phyloP scores from a whole-genome alignment of 495 filamentous ascomycete species.

The Talaromyces thailandensis region DNA sequence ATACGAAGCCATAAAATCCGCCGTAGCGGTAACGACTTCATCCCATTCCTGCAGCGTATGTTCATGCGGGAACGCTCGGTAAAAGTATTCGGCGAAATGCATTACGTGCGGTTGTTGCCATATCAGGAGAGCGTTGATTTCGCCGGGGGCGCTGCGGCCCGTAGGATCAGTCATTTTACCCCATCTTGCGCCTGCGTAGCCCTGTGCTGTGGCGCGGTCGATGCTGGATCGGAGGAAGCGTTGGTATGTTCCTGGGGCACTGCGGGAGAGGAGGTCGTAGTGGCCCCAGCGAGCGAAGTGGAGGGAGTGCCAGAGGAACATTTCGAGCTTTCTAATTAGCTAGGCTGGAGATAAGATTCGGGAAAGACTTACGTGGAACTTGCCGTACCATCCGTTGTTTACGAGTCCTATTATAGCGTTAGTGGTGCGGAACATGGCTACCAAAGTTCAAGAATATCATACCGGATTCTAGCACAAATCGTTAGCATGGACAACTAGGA shows the following conservation, averaged over 20 bases:
- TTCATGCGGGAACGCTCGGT: background rate
- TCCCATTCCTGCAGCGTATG: background rate
- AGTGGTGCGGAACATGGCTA: background rate
- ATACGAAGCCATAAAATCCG: background rate
- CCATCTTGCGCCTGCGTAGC: constrained; percentile 45
- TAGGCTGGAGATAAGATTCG: background rate
- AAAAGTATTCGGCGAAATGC: background rate
- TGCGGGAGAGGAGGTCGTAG: constrained; percentile 33
- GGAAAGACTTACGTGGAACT: background rate
- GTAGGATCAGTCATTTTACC: constrained; percentile 52
- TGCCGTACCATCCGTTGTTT: background rate
- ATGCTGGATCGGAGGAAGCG: constrained; percentile 36
- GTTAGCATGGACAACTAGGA: background rate
- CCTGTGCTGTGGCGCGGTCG: constrained; percentile 35
- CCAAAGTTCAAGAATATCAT: background rate
- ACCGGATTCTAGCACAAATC: background rate
- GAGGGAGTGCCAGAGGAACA: constrained; percentile 44
- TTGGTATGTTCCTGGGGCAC: constrained; percentile 35
- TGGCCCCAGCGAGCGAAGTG: constrained; percentile 46
- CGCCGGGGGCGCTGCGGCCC: constrained; percentile 38
- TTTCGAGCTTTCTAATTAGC: constrained; percentile 28
- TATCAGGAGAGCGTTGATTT: background rate
- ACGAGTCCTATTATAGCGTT: background rate
- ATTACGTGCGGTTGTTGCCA: background rate
- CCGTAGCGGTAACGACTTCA: background rate